Evolutionary conservation across 1,284 basidiomycete species (phyloP), one percentile per base, ranked within the genome.

Genomic region (Phellopilus nigrolimitatus): DNA sequence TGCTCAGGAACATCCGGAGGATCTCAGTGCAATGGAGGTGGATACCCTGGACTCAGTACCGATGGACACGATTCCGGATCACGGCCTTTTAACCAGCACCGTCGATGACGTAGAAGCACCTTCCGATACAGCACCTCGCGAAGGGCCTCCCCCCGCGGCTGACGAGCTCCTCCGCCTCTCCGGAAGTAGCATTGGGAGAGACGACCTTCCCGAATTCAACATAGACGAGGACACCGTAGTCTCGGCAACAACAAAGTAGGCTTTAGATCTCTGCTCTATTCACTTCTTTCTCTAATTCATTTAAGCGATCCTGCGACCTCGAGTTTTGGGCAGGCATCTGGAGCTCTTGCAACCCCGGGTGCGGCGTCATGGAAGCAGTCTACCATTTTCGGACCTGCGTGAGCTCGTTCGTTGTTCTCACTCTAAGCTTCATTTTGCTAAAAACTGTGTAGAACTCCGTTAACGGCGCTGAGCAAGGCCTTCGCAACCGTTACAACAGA

Each of bases 331-430:
- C 36, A 38, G 25, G 12, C 33, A 9, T n/a, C 49, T 13, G 25
- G 42, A 13, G 4, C 28, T 2, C 31, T 33, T 19, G 43, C 30
- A 8, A 34, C 31, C 15, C 15, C 21, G 4, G 25, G 34, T 30
- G n/a, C 40, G 4, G 17, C 10, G 6, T 6, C 42, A 25, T 53
- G 51, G 51, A 49, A 37, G 12, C 21, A 24, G 19, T 49, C 51
- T n/a, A 41, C 46, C 6, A 33, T 53, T 21, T 53, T 53, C 47
- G 21, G 37, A 8, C 39, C 40, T 33, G 37, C 51, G 51, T 53
- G 30, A 39, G 51, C 22, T 8, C 2, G 8, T n/a, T 24, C 17
- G 8, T 45, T 28, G 12, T 19, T 41, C 13, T 41, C 21, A 25
- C n/a, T 36, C 31, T n/a, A 33, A 33, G 19, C 31, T 50, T 36